Evolutionary conservation across 225 moss, liverwort and hornwort genomes (phyloP).

Genomic region (Straminergon stramineum): DNA sequence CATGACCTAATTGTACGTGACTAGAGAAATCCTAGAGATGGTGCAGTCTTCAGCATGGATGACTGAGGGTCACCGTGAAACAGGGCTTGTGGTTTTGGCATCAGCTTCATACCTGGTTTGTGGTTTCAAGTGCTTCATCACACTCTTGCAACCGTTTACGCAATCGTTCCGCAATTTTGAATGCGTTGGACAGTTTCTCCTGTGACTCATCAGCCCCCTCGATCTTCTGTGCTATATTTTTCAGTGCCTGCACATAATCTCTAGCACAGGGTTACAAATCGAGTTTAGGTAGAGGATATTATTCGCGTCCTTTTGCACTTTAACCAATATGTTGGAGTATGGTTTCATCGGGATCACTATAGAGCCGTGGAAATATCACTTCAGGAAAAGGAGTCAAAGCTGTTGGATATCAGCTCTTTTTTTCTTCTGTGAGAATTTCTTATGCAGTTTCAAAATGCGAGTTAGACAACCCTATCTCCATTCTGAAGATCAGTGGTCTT

Average conservation of each 20-base stretch:
- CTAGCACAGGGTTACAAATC: not conserved
- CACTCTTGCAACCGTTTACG: slow-evolving; percentile 53
- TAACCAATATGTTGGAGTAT: not conserved
- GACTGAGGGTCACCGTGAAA: not conserved
- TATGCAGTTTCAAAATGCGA: not conserved
- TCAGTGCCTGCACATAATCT: slow-evolving; percentile 38
- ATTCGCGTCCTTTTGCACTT: not conserved
- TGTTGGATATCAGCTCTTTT: not conserved
- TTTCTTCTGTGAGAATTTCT: not conserved
- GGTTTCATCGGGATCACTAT: not conserved
- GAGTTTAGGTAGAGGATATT: not conserved
- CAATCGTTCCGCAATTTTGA: slow-evolving; percentile 53
- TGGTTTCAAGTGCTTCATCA: slow-evolving; percentile 47
- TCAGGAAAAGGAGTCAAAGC: not conserved
- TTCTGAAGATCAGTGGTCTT: not conserved
- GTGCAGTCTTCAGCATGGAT: not conserved
- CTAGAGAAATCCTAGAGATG: not conserved
- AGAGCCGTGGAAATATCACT: not conserved
- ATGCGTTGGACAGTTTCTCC: slow-evolving; percentile 49
- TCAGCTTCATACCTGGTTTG: slow-evolving; percentile 32
- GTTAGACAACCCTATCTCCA: not conserved
- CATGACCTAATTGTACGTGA: not conserved
- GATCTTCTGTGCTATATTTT: slow-evolving; percentile 40
- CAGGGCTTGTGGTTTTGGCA: not conserved
- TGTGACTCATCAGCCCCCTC: slow-evolving; percentile 56